Base-by-base conservation (phyloP, 2,329 filamentous ascomycete genomes). In the Clonostachys solani region DNA sequence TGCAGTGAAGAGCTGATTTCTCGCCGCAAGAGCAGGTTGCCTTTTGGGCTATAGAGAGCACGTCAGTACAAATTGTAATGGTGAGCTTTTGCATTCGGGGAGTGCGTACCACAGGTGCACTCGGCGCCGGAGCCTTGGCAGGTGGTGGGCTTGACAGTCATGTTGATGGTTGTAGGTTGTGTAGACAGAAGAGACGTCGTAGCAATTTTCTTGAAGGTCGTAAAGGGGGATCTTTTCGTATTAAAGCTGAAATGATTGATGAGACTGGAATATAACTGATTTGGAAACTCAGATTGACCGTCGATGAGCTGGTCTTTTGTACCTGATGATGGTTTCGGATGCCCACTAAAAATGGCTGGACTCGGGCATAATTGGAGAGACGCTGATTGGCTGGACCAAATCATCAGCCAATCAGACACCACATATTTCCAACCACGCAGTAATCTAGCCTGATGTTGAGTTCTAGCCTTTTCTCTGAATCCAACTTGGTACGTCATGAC, bases 1-100 rank as follows among this genome's bases (percentile, higher is more conserved):
- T 87, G 81, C 92, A 97, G 65, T 92, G 78, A 43, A 96, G 82
- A 44, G 92, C 92, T 5, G 84, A 81, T 64, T 94, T 80, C 75
- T 96, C 84, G 62, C 92, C 92, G 66, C 92, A 97, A 15, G 89
- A 95, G 81, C 91, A 96, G 50, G 76, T 85, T 9, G 83, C 83
- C 67, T 85, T 76, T 58, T 81, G 67, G 56, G 81, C 82, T 81
- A 4, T 29, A 29, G 8, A 29, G 23, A 29, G 8, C 8, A 29
- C 10, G 23, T 55, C 41, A 17, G 18, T 46, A 47, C 6, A 47
- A 50, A 53, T 50, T 48, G 44, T 9, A 18, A 17, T 17, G 6
- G 17, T 36, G 16, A 8, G 16, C 33, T 16, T 16, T 29, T 43
- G 33, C 2, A 33, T 2, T 6, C 33, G 29, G 37, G 50, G 45